These are phyloP conservation scores for Maudiozyma barnettii DNA, from an alignment of 805 yeast genomes.

Conservation along the genomic window DNA sequence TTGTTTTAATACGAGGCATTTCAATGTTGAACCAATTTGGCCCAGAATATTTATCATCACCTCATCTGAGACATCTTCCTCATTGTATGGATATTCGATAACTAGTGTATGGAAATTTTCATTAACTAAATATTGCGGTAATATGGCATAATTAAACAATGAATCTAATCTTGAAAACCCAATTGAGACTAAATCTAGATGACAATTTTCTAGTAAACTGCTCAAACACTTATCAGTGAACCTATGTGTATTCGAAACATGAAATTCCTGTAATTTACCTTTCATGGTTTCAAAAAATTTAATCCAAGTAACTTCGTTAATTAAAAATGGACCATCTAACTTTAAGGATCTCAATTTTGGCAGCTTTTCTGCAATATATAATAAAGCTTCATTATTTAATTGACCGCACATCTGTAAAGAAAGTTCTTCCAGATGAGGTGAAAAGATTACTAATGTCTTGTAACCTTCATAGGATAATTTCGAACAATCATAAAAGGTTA, in stretches of 20 bases:
- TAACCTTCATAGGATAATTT: constrained; percentile 57
- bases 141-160: constrained; percentile 48
- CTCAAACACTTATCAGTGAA: constrained; percentile 59
- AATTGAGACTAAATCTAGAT: constrained; percentile 44
- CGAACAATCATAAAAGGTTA: constrained; percentile 92
- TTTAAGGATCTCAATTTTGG: constrained; percentile 42
- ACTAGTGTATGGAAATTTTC: constrained; percentile 43
- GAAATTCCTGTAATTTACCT: constrained; percentile 45
- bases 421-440: constrained; percentile 61
- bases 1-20: constrained; percentile 56
- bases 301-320: constrained; percentile 70
- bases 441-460: constrained; percentile 61
- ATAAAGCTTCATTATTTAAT: constrained; percentile 64
- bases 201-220: constrained; percentile 52
- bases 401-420: constrained; percentile 90
- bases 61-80: constrained; percentile 60
- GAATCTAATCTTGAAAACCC: constrained; percentile 67
- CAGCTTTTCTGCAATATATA: constrained; percentile 53
- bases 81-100: constrained; percentile 57
- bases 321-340: constrained; percentile 86
- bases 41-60: constrained; percentile 51
- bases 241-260: constrained; percentile 74
- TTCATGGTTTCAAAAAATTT: constrained; percentile 56
- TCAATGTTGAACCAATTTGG: constrained; percentile 52
- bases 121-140: constrained; percentile 53